phyloP scores from a whole-genome alignment of 2,329 filamentous ascomycete genomes.

The Fusarium musae region DNA sequence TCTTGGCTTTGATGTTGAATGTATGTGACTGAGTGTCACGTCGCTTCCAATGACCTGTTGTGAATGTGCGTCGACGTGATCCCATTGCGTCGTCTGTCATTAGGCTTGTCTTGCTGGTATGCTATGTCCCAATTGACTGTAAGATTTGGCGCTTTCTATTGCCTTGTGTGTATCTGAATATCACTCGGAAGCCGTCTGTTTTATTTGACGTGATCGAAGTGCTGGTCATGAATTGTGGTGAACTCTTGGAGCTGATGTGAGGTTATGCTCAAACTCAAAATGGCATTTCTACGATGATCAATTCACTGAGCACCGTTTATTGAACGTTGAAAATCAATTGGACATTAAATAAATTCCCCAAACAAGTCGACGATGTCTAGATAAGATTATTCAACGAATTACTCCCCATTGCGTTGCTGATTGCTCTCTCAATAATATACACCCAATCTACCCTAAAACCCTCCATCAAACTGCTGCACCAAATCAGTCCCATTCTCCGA shows the following conservation, averaged over 20 bases:
- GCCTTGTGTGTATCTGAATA: accelerated
- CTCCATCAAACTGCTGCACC: constrained; percentile 35
- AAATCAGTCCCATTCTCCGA: constrained; percentile 49
- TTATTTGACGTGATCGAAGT: no score
- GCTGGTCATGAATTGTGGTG: accelerated
- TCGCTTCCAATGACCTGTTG: background rate
- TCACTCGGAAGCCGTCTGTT: background rate
- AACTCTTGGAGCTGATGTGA: accelerated
- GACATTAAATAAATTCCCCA: accelerated
- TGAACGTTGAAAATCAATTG: background rate
- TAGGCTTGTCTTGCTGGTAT: accelerated
- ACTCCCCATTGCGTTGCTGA: background rate
- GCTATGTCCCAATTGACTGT: no score
- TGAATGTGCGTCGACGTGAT: background rate
- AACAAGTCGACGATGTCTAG: background rate
- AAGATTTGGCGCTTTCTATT: no score
- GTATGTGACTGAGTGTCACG: background rate
- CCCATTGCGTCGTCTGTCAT: accelerated
- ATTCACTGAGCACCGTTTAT: accelerated
- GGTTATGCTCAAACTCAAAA: accelerated
- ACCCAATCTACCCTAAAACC: background rate
- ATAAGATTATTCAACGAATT: background rate
- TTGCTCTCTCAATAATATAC: background rate
- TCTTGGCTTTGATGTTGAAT: accelerated
- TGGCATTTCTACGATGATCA: accelerated